These are phyloP conservation scores for Colletotrichum destructivum DNA, from an alignment of 2,329 filamentous ascomycete genomes.

Conservation along the genomic window DNA sequence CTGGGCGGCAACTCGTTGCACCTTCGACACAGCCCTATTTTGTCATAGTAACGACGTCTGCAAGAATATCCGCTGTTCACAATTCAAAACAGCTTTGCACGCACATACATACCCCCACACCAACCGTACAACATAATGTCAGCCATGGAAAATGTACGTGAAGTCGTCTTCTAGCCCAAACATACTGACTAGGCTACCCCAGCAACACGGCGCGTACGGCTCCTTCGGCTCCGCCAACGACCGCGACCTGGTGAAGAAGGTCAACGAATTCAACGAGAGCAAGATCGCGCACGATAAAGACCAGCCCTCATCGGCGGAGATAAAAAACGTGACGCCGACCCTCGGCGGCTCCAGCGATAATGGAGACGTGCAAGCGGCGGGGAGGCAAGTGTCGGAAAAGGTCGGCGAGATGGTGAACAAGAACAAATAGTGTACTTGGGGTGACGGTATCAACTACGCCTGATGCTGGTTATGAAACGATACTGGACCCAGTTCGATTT, in stretches of 20 bases:
- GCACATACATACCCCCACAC: too few relatives aligned
- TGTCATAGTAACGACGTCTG: background rate
- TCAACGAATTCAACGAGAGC: conserved; percentile 9
- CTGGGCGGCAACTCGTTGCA: too few relatives aligned
- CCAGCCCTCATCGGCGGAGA: background rate
- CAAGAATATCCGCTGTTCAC: background rate
- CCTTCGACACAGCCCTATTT: background rate
- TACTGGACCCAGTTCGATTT: too few relatives aligned
- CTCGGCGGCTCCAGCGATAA: background rate
- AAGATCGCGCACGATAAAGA: conserved; percentile 7
- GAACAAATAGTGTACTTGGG: background rate
- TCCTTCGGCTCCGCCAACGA: conserved; percentile 11
- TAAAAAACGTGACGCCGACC: background rate
- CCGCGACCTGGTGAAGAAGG: conserved; percentile 4
- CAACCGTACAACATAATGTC: background rate
- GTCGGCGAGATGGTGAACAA: conserved; percentile 6
- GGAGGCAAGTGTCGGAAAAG: conserved; percentile 1
- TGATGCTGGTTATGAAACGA: too few relatives aligned
- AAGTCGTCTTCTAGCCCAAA: accelerated
- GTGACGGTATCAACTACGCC: background rate
- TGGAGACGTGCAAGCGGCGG: background rate
- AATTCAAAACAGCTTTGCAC: background rate
- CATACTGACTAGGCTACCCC: background rate
- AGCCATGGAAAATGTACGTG: conserved; percentile 6
- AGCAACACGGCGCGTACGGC: conserved; percentile 16